Percentiles rank a stretch among this genome's conserved stretches.
Conservation (phyloP, 306 rosid species). For the Sechiopsis laciniata region DNA sequence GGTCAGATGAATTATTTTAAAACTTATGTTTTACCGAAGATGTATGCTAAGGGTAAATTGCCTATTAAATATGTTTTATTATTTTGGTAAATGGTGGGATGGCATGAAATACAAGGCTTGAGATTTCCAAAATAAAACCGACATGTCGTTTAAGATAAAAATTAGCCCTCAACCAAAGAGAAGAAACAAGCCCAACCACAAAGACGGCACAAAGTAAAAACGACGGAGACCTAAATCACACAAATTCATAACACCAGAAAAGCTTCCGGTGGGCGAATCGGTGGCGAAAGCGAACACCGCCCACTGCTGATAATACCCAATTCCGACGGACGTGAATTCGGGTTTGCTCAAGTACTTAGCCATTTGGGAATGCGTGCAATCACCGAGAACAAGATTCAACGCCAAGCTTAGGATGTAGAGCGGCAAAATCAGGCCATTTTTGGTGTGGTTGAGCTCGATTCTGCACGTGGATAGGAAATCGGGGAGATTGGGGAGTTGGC, state of each 20-base stretch:
- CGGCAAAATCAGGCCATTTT: slow-evolving; percentile 5
- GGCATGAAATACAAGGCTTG: no score
- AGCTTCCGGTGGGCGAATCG: background rate
- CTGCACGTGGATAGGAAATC: background rate
- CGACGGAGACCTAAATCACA: background rate
- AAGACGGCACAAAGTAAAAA: background rate
- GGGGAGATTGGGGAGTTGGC: background rate
- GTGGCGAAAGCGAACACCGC: slow-evolving; percentile 17
- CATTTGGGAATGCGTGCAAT: slow-evolving; percentile 1
- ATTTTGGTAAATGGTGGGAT: no score
- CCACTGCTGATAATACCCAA: slow-evolving; percentile 7
- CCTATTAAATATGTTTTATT: no score
- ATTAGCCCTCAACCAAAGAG: background rate
- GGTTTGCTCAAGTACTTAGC: slow-evolving; percentile 1
- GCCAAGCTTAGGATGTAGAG: background rate
- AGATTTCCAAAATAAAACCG: background rate
- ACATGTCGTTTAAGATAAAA: slow-evolving; percentile 5
- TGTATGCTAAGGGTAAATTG: no score
- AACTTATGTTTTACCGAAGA: no score
- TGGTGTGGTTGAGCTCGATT: slow-evolving; percentile 14
- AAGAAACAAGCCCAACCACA: background rate
- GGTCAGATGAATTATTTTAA: no score
- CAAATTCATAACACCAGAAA: slow-evolving; percentile 2
- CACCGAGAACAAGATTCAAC: background rate
- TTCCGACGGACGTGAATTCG: slow-evolving; percentile 18